Conservation (phyloP, 2,329 filamentous ascomycete genomes). For the Grosmannia penicillata region DNA sequence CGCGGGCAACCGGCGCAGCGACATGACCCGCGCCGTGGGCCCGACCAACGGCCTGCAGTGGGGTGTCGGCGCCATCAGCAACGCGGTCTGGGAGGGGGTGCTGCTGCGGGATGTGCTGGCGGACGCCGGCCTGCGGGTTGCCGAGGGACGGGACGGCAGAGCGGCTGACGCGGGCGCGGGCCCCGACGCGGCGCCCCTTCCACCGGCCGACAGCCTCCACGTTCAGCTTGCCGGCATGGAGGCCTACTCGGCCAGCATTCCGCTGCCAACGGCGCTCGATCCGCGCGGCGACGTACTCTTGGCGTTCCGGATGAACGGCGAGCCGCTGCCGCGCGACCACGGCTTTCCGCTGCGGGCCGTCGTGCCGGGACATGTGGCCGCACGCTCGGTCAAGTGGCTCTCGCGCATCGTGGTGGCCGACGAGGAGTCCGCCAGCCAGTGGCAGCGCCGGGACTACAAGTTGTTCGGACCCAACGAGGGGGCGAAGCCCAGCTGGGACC, state of each 20-base stretch:
- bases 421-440: slow-evolving; percentile 50
- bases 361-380: slow-evolving; percentile 51
- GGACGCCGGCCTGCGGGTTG: slow-evolving; percentile 35
- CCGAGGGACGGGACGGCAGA: too few species aligned
- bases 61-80: slow-evolving; percentile 44
- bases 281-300: slow-evolving; percentile 49
- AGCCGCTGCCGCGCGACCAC: slow-evolving; percentile 47
- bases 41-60: slow-evolving; percentile 44
- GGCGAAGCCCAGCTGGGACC: slow-evolving; percentile 43
- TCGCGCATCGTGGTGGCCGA: slow-evolving; percentile 47
- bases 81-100: slow-evolving; percentile 43
- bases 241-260: slow-evolving; percentile 47
- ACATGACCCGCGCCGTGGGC: slow-evolving; percentile 37
- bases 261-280: slow-evolving; percentile 41
- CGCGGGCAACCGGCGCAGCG: slow-evolving; percentile 42
- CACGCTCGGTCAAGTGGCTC: slow-evolving; percentile 56
- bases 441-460: slow-evolving; percentile 56
- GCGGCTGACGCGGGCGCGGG: too few species aligned
- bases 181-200: slow-evolving; percentile 1
- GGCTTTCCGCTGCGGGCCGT: slow-evolving; percentile 49
- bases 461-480: slow-evolving; percentile 50
- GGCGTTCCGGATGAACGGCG: slow-evolving; percentile 53
- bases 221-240: slow-evolving; percentile 45
- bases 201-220: slow-evolving; percentile 30
- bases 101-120: slow-evolving; percentile 37